Evolutionary conservation across 108 stramenopile species (phyloP).

Genomic region (Cyclostephanos tholiformis): DNA sequence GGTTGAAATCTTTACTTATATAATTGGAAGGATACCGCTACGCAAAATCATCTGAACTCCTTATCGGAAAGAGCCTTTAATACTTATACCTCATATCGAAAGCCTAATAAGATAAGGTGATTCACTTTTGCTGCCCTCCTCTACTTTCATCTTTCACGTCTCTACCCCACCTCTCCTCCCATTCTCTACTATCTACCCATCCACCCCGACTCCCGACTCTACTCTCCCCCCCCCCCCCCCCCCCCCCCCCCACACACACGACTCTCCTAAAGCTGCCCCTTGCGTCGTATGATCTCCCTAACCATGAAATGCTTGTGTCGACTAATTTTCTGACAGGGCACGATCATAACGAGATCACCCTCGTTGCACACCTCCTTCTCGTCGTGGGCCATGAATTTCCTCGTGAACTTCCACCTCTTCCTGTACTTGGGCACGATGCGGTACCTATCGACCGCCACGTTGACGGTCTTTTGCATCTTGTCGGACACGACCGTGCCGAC

Average conservation of each 20-base stretch:
- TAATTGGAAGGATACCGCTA: too few relatives aligned
- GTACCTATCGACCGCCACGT: conserved; percentile 88
- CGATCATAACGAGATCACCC: conserved; percentile 90
- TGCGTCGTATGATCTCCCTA: conserved; percentile 76
- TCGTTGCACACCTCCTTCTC: conserved; percentile 78
- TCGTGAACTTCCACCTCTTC: conserved; percentile 69
- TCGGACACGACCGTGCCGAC: conserved; percentile 86
- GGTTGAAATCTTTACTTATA: too few relatives aligned
- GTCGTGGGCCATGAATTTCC: conserved; percentile 93
- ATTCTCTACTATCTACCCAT: too few relatives aligned
- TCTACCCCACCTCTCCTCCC: too few relatives aligned
- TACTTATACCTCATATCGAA: too few relatives aligned
- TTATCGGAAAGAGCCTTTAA: too few relatives aligned
- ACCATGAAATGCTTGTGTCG: conserved; percentile 89
- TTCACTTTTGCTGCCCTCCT: too few relatives aligned
- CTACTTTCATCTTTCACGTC: too few relatives aligned
- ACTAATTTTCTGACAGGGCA: conserved; percentile 83
- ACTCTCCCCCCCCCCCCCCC: too few relatives aligned
- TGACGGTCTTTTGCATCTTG: conserved; percentile 90
- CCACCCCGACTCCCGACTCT: not conserved
- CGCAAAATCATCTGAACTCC: too few relatives aligned
- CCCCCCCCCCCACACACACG: not conserved
- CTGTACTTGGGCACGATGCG: conserved; percentile 72
- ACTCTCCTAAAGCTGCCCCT: conserved; percentile 67
- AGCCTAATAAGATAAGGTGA: too few relatives aligned